Evolutionary conservation across 441 rosid species (phyloP), one percentile per base, ranked within the genome.

Genomic region (Hypseocharis bilobata): DNA sequence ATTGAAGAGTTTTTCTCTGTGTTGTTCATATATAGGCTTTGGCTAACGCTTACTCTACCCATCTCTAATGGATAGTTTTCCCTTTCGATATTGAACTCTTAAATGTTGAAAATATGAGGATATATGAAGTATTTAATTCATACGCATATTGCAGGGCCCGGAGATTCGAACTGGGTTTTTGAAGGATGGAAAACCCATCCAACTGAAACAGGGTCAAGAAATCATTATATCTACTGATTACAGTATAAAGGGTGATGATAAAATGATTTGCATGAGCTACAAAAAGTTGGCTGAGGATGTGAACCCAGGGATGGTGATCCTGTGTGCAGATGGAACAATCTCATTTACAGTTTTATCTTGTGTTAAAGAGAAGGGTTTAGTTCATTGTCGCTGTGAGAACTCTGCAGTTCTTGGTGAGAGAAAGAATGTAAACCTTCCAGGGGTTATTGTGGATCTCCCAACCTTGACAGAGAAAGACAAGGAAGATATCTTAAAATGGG

Each of bases 91-190:
- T 45, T 45, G 22, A 45, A 16, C 20, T 17, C 4, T 16, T 16
- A 17, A 45, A 17, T 45, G 22, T 16, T 45, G 52, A 45, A 17
- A 45, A 45, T 45, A n/a, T 45, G 16, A 45, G 52, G 16, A n/a
- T 45, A n/a, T 1, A 45, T 45, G n/a, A n/a, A n/a, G n/a, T n/a
- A n/a, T n/a, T n/a, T n/a, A 1, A 47, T 8, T 0, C 17, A 47
- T 47, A 6, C 17, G 19, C 54, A 47, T 47, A 19, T 17, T 2
- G 19, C 73, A 92, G 98, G 98, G 98, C 55, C 98, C 98, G 0
- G 98, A 92, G 78, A 92, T 92, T 78, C 91, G 97, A 68, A 92
- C 98, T 5, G 96, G 98, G 27, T 92, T 92, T 75, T 72, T 92
- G 70, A 84, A 88, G 79, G 96, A 87, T 74, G 92, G 85, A 59